Base-by-base conservation (phyloP, 2,329 filamentous ascomycete genomes). In the Stagonosporopsis rhizophila region DNA sequence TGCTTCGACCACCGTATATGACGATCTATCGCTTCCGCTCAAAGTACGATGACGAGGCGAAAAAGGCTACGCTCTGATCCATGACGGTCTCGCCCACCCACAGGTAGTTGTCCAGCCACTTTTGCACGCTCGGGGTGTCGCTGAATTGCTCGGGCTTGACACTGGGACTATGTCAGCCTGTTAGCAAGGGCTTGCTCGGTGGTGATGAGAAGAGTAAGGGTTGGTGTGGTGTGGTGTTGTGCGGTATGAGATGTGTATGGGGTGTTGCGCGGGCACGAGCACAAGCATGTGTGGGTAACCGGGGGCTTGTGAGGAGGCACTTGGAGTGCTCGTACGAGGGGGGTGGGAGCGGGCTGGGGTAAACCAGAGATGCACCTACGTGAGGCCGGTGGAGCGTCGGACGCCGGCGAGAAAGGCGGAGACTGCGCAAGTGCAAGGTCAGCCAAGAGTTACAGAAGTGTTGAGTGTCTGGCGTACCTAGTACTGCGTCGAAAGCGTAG, bases 31-130 rank as follows among this genome's bases (percentile, higher is more conserved):
- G 86, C 77, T 87, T 93, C 72, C 95, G 86, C 81, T 97, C 93
- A 76, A 99, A 99, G 79, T 88, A 99, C 58, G 89, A 85, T 74
- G 91, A 96, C 4, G 44, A 90, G 38, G 92, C 90, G 75, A 96
- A 91, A 54, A 98, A 86, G 37, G 93, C 93, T 28, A 98, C 92
- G 27, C 92, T 96, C 81, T 96, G 90, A 78, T 99, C 95, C 92
- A 99, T 96, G 63, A 97, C 90, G 87, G 92, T 96, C 81, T 99
- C 95, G 68, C 95, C 95, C 17, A 97, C 89, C 61, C 92, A 92
- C 39, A 98, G 87, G 77, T 98, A 98, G 75, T 89, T 94, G 72
- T 94, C 89, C 65, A 98, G 87, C 92, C 93, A 98, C 72, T 88
- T 89, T 75, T 89, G 89, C 66, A 95, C 78, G 61, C 93, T 89